Evolutionary conservation across 371 early-diverging fungal species (phyloP), one percentile per base, ranked within the genome.

Genomic region (Rhizopus arrhizus): DNA sequence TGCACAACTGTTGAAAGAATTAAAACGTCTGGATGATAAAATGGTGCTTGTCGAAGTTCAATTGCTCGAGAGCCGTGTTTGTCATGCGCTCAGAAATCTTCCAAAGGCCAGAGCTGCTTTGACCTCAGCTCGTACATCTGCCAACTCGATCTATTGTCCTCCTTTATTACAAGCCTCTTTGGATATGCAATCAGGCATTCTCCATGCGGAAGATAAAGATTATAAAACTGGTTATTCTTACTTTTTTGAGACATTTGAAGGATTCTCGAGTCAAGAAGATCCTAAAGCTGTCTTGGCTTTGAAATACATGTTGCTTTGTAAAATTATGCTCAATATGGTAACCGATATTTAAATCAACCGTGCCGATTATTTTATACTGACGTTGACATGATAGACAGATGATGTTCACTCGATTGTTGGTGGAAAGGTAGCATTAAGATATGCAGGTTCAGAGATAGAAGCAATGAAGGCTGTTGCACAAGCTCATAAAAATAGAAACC

Each of bases 151-250:
- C 62, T 99, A 98, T 76, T 98, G 97, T 68, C 99, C 99, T 63
- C 96, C 98, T 13, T 80, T 94, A 58, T 84, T 98, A 72, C 99
- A 99, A 74, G 99, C 98, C 13, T 85, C 89, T 41, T 83, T 99
- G 49, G 99, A 99, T 75, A 87, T 98, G 89, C 96, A 97, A 72
- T 94, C 95, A 4, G 99, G 99, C 62, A 91, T 96, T 40, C 84
- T 99, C 61, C 97, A 98, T 68, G 92, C 98, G 42, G 98, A 99
- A 69, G 98, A 99, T 62, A 95, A 95, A 80, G 99, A 99, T 70
- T 99, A 95, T 78, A 95, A 96, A 81, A 99, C 98, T 2, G 98
- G 94, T 66, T 97, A 87, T 77, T 97, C 99, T 36, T 98, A 98
- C 85, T 97, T 99, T 78, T 96, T 94, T 70, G 99, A 99, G 72